A percentile compares a stretch with the other conserved stretches of the same genome.
Conservation (phyloP, 108 stramenopile genomes). For the Skeletonema marinoi region DNA sequence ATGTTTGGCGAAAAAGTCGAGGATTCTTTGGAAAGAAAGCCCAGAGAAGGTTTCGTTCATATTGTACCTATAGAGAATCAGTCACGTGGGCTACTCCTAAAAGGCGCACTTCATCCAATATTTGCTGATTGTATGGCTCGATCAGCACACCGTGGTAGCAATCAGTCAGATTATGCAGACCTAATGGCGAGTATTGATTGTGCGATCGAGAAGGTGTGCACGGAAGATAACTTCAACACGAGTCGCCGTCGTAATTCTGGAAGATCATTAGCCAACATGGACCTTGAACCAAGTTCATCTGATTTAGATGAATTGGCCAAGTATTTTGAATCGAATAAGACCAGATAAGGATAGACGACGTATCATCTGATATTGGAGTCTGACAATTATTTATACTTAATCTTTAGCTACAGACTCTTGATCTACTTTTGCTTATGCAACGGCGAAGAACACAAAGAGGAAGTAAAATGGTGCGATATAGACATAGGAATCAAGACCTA, state of each 20-base stretch:
- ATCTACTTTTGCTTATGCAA: neutral
- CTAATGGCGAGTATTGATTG: neutral
- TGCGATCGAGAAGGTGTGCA: neutral
- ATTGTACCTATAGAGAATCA: conserved; percentile 20
- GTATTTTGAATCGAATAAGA: neutral
- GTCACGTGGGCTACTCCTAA: neutral
- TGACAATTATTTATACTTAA: neutral
- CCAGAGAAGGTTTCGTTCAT: conserved; percentile 27
- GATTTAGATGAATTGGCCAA: conserved; percentile 9
- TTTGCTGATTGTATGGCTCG: neutral
- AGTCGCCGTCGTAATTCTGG: conserved; percentile 10
- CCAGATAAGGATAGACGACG: neutral
- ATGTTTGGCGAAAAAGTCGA: conserved; percentile 7
- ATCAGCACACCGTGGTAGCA: conserved; percentile 8
- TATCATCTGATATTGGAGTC: neutral
- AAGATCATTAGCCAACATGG: conserved; percentile 3
- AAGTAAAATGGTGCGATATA: conserved; percentile 5
- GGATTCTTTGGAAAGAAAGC: neutral
- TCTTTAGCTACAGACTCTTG: neutral
- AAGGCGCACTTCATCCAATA: conserved; percentile 2
- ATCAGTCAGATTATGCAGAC: neutral
- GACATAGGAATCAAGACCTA: neutral
- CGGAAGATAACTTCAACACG: conserved; percentile 1
- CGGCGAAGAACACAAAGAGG: neutral
- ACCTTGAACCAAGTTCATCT: conserved; percentile 5